Evolutionary conservation across 2,329 filamentous ascomycete genomes (phyloP).

Genomic region (Phoma herbarum): DNA sequence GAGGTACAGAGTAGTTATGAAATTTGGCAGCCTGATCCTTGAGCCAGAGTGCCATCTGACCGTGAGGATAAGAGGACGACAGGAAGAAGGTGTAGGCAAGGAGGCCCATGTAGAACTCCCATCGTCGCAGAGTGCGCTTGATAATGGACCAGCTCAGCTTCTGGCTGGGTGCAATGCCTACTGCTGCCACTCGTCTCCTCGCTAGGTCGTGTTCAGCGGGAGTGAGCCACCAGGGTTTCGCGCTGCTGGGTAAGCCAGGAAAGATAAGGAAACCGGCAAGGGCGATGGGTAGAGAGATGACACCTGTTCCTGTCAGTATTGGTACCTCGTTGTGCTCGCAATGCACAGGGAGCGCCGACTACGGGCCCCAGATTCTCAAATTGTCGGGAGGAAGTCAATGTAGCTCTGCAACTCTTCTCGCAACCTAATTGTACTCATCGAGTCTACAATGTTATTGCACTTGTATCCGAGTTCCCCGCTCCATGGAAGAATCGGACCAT

Average conservation of each 20-base stretch:
- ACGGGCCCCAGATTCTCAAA: too few relatives aligned
- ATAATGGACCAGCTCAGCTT: conserved; percentile 56
- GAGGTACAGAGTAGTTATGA: conserved; percentile 55
- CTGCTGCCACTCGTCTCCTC: conserved; percentile 39
- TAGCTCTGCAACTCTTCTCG: too few relatives aligned
- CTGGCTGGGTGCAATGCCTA: conserved; percentile 49
- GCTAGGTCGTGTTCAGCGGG: conserved; percentile 45
- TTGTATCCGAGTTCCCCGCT: too few relatives aligned
- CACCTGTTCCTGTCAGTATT: conserved; percentile 39
- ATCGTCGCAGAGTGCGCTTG: conserved; percentile 57
- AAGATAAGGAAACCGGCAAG: conserved; percentile 64
- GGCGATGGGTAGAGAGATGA: conserved; percentile 65
- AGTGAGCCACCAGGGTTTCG: conserved; percentile 60
- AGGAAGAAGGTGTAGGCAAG: conserved; percentile 56
- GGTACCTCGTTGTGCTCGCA: background rate
- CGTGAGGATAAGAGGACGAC: conserved; percentile 54
- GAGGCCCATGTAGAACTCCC: conserved; percentile 63
- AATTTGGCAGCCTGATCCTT: conserved; percentile 54
- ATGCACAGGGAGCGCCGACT: too few relatives aligned
- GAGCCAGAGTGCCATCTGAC: conserved; percentile 64
- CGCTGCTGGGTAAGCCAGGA: conserved; percentile 61
- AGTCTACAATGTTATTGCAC: too few relatives aligned
- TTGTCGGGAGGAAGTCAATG: too few relatives aligned
- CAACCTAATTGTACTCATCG: too few relatives aligned
- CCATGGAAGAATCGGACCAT: too few relatives aligned